These are phyloP conservation scores for Grosmannia huntii DNA, from an alignment of 2,329 filamentous ascomycete species.

Conservation along the genomic window DNA sequence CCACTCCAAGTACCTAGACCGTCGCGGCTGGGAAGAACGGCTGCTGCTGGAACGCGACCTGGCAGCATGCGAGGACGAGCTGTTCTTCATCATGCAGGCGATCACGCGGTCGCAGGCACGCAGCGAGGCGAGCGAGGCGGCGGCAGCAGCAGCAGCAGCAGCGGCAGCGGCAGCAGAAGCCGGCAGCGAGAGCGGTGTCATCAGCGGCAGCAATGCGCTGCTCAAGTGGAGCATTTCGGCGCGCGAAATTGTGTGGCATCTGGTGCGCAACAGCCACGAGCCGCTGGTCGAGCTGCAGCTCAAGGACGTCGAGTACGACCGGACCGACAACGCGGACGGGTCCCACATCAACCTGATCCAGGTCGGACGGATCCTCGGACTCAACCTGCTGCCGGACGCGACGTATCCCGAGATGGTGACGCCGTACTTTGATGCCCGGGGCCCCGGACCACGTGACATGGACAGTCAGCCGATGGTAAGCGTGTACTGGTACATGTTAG, in stretches of 20 bases:
- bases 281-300: slow-evolving; percentile 89
- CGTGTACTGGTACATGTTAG: slow-evolving; percentile 96
- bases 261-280: slow-evolving; percentile 76
- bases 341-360: slow-evolving; percentile 90
- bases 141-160: neutral
- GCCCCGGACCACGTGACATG: slow-evolving; percentile 29
- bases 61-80: slow-evolving; percentile 80
- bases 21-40: slow-evolving; percentile 82
- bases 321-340: slow-evolving; percentile 92
- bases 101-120: slow-evolving; percentile 93
- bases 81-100: slow-evolving; percentile 99
- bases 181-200: neutral
- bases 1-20: slow-evolving; percentile 75
- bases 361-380: slow-evolving; percentile 73
- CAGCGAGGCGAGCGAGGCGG: slow-evolving; percentile 43
- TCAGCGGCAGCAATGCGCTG: slow-evolving; percentile 39
- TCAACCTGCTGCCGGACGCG: slow-evolving; percentile 81
- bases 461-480: slow-evolving; percentile 61
- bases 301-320: slow-evolving; percentile 80
- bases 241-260: slow-evolving; percentile 92
- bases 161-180: neutral
- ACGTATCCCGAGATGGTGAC: slow-evolving; percentile 94
- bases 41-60: slow-evolving; percentile 82
- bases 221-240: slow-evolving; percentile 90
- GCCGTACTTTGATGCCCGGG: slow-evolving; percentile 63